Base-by-base conservation (phyloP, 2,329 filamentous ascomycete genomes). In the Periconia macrospinosa region DNA sequence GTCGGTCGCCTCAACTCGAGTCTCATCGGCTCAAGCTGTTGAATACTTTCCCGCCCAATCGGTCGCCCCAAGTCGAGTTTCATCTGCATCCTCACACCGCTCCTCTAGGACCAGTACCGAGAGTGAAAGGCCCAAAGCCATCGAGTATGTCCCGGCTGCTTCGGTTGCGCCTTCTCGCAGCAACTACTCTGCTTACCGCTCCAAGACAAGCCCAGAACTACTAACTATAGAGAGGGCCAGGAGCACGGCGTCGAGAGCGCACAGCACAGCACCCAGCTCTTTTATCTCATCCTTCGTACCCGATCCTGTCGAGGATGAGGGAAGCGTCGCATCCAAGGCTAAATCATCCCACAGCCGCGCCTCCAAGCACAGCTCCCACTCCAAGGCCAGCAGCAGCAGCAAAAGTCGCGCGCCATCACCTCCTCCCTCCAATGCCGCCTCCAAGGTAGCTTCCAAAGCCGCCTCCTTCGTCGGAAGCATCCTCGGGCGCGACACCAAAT, bases 231-330 rank as follows among this genome's bases (percentile, higher is more conserved):
- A 61, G 49, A 63, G 56, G 49, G 57, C 58, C 37, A 58, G 47
- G 53, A 66, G 55, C 47, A 60, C 56, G 9, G 50, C 43, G 20
- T 65, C 62, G 8, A 59, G 49, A 49, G 54, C 59, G 14, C 63
- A 61, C 11, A 68, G 64, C 45, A 58, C 57, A 35, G 63, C 67
- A 30, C 66, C 70, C 5, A 72, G 70, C 55, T 65, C 68, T 19
- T 61, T 74, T 40, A 74, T 73, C 43, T 73, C 71, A 3, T 72
- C 70, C 10, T 74, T 73, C 51, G 67, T 71, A 17, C 62, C 71
- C 18, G 71, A 74, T 43, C 61, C 69, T 46, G 55, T 63, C 15
- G 55, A 58, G 50, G 67, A 61, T 27, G 66, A 69, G 41, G 69
- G 67, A 30, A 73, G 71, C 60, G 58, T 68, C 49, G 60, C 62